Percentiles rank a stretch among this genome's conserved stretches.
phyloP scores from a whole-genome alignment of 2,329 filamentous ascomycete species.

The Verticillium albo-atrum region DNA sequence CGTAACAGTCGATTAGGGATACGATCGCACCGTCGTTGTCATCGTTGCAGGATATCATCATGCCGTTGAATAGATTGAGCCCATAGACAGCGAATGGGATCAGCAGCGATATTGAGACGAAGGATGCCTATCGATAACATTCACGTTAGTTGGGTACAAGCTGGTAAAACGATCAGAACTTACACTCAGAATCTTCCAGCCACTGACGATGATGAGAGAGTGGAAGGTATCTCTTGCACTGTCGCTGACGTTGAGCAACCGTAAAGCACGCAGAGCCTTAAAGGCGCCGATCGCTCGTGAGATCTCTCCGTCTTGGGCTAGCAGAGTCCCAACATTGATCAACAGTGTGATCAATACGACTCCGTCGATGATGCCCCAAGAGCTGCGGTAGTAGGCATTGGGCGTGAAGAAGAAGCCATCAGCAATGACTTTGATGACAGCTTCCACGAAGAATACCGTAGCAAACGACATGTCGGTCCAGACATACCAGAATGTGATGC shows the following conservation, averaged over 20 bases:
- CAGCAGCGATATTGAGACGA: conserved; percentile 89
- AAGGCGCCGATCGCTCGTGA: conserved; percentile 93
- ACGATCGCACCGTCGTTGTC: conserved; percentile 46
- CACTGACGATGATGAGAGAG: conserved; percentile 88
- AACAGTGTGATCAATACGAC: conserved; percentile 89
- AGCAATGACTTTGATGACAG: conserved; percentile 85
- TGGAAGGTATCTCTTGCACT: conserved; percentile 95
- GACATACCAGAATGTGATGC: conserved; percentile 81
- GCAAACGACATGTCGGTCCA: conserved; percentile 92
- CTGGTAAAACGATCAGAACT: conserved; percentile 24
- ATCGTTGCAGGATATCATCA: conserved; percentile 79
- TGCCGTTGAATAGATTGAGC: conserved; percentile 84
- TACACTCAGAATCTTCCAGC: conserved; percentile 87
- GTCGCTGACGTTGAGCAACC: conserved; percentile 91
- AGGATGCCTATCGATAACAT: conserved; percentile 55
- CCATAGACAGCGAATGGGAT: conserved; percentile 97
- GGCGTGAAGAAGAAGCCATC: conserved; percentile 96
- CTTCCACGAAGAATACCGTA: conserved; percentile 78
- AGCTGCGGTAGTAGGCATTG: conserved; percentile 93
- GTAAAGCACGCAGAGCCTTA: conserved; percentile 88
- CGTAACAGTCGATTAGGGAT: conserved; percentile 70
- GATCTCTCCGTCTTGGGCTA: conserved; percentile 77
- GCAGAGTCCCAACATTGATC: conserved; percentile 85
- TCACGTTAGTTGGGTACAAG: not conserved
- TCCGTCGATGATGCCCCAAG: conserved; percentile 94